Base-by-base conservation (phyloP, 108 stramenopile species). In the Conticribra weissflogii region DNA sequence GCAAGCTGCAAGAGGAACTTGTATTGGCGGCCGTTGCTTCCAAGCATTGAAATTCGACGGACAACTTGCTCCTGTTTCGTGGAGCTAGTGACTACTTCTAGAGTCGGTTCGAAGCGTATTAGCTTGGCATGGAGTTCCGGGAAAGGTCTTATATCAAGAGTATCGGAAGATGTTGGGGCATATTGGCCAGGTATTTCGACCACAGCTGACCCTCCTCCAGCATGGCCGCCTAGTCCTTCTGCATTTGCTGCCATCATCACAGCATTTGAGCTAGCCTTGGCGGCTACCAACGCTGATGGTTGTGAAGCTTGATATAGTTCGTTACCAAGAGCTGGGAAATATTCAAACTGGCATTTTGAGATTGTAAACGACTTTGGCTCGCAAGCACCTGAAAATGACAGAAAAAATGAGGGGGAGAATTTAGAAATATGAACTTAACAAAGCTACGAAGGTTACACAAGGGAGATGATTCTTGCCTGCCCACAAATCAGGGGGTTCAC, bases 141-240 rank as follows among this genome's bases (percentile, higher is more conserved):
- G 46, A 65, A 68, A 12, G 95, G 95, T 58, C 81, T 85, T 17
- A 52, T 71, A 72, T 92, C 93, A 3, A 83, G 49, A 41, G 66
- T 61, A 3, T 66, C 63, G 18, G 82, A 66, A 17, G 73, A 65
- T 25, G 89, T 92, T 31, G 91, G 91, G 33, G 81, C 71, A 67
- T 96, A 96, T 58, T 91, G 88, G 0, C 95, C 95, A 46, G 95
- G 95, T 68, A 96, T 93, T 72, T 96, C 95, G 21, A 96, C 84
- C 12, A 79, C 48, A 16, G 91, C 74, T 47, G 88, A 81, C 21
- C 90, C 91, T 41, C 88, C 90, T 23, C 93, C 93, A 53, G 79
- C 85, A 59, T 90, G 81, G 0, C 92, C 92, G 45, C 88, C 88
- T 8, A 86, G 52, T 2, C 90, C 88, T 80, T 91, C 92, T 23